Percentiles rank a stretch among this genome's conserved stretches.
phyloP scores from a whole-genome alignment of 202 grass and related monocot species.

The Eragrostis tef region DNA sequence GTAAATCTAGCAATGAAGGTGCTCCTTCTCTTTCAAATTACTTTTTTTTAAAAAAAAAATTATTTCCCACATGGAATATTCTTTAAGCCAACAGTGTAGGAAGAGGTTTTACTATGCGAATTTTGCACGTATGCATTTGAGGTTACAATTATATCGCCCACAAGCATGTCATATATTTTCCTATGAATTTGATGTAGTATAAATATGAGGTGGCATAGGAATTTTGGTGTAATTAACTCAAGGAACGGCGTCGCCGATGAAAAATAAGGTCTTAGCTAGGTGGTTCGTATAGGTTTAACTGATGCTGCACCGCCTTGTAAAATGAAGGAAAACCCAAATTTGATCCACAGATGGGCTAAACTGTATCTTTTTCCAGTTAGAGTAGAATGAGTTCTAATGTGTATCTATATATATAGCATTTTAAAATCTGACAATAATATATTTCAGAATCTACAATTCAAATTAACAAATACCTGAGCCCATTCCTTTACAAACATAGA shows the following conservation, averaged over 20 bases:
- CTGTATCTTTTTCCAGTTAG: neutral
- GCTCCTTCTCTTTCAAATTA: neutral
- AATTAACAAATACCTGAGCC: neutral
- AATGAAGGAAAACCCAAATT: neutral
- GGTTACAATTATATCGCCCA: neutral
- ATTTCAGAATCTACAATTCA: too few species aligned
- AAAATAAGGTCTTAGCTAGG: neutral
- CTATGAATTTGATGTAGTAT: neutral
- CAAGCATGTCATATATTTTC: neutral
- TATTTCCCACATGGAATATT: neutral
- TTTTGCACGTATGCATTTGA: neutral
- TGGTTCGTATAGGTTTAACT: neutral
- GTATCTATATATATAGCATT: too few species aligned
- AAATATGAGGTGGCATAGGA: neutral
- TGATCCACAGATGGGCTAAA: neutral
- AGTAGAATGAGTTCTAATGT: neutral
- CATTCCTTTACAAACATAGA: neutral
- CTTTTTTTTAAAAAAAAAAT: neutral
- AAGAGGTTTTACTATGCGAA: neutral
- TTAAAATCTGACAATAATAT: too few species aligned
- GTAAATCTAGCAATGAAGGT: conserved; percentile 22
- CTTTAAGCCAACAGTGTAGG: neutral
- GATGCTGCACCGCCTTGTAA: neutral
- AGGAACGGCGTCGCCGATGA: neutral
- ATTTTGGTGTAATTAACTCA: neutral